phyloP scores from a whole-genome alignment of 192 early-diverging fungal species.

The Rhizophagus sp. region DNA sequence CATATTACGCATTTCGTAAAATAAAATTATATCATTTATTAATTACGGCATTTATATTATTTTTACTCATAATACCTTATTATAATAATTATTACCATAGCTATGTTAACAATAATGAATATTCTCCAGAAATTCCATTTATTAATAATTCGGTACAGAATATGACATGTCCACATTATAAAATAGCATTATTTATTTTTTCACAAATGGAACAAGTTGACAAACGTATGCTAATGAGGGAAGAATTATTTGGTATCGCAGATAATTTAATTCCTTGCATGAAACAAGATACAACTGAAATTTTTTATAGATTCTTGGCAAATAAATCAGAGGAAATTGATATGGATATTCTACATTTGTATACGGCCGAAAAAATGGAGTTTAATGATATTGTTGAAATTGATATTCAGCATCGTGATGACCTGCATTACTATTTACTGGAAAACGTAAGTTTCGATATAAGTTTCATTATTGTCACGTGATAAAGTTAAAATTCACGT shows the following conservation, averaged over 20 bases:
- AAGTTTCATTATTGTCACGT: no score
- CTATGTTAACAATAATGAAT: no score
- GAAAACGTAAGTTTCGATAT: conserved; percentile 30
- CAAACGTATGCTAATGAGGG: conserved; percentile 51
- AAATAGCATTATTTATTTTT: conserved; percentile 49
- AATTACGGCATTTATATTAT: not conserved
- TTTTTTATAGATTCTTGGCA: conserved; percentile 52
- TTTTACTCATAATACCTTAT: not conserved
- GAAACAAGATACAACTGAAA: conserved; percentile 34
- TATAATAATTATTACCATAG: no score
- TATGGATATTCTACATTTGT: conserved; percentile 27
- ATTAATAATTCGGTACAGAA: not conserved
- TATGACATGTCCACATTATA: conserved; percentile 35
- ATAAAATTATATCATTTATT: not conserved
- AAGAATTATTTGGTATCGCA: conserved; percentile 56
- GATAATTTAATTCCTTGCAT: conserved; percentile 57
- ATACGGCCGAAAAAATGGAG: conserved; percentile 54
- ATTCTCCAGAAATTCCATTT: not conserved
- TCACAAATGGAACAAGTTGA: conserved; percentile 41
- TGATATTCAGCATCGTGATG: not conserved
- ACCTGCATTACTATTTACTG: conserved; percentile 27
- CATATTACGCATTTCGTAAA: not conserved
- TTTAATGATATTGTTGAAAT: conserved; percentile 48
- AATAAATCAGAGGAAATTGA: conserved; percentile 4
- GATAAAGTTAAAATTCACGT: no score